phyloP scores from a whole-genome alignment of 768 basidiomycete genomes.

The Boletellus ananiceps region DNA sequence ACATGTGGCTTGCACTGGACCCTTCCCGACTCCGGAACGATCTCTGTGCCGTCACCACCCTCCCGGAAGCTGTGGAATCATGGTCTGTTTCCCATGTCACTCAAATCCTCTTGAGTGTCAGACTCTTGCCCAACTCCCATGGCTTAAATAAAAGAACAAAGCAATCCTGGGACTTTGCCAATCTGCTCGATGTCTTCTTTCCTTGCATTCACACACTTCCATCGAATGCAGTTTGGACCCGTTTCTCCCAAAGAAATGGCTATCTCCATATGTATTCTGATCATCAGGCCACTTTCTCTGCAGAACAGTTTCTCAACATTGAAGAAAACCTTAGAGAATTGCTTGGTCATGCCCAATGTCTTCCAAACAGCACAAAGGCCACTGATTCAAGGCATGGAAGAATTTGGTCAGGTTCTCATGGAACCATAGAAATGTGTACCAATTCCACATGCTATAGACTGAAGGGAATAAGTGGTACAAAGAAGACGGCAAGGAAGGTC shows the following conservation, averaged over 20 bases:
- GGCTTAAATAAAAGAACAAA: conserved; percentile 1
- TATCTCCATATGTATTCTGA: conserved; percentile 3
- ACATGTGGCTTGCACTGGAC: conserved; percentile 1
- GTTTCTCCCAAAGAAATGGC: not conserved
- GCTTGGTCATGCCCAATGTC: conserved; percentile 1
- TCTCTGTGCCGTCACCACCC: not conserved
- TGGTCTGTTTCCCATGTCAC: conserved; percentile 2
- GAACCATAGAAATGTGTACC: not conserved
- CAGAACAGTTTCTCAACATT: not conserved
- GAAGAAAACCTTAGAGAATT: not conserved
- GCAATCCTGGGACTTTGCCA: conserved; percentile 1
- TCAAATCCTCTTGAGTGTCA: not conserved
- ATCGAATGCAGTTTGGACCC: not conserved
- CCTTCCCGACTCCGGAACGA: not conserved
- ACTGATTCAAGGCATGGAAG: not conserved
- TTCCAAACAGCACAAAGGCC: conserved; percentile 2
- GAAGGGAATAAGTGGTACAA: not conserved
- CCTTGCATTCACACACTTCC: not conserved
- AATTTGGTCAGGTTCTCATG: not conserved
- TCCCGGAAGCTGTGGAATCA: not conserved
- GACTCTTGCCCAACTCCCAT: conserved; percentile 6
- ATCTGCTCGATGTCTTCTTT: not conserved
- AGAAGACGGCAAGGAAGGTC: not conserved
- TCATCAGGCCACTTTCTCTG: not conserved
- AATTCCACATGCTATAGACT: conserved; percentile 4